Evolutionary conservation across 768 basidiomycete species (phyloP).

Genomic region (Strobilomyces dryophilus): DNA sequence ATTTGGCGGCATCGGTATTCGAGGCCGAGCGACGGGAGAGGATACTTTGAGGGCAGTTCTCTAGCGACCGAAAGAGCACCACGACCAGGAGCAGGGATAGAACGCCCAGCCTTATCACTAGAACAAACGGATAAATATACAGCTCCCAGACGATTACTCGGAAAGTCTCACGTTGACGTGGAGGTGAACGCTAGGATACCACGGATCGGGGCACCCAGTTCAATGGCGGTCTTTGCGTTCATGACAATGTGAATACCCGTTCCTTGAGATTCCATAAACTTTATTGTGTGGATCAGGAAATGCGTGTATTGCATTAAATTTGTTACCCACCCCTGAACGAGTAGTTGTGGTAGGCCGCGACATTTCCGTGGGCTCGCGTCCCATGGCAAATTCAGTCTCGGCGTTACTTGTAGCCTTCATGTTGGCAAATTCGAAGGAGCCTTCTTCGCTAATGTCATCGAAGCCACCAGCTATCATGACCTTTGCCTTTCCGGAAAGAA

Average conservation of each 20-base stretch:
- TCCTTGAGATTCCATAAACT: conserved; percentile 97
- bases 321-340: conserved; percentile 74
- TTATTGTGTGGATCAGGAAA: conserved; percentile 22
- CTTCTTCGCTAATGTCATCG: conserved; percentile 97
- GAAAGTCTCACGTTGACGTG: conserved; percentile 75
- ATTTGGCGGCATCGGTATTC: conserved; percentile 92
- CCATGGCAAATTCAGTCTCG: conserved; percentile 97
- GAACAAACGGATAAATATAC: conserved; percentile 3
- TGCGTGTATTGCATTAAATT: not conserved
- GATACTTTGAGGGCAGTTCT: conserved; percentile 74
- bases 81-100: conserved; percentile 93
- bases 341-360: conserved; percentile 96
- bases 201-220: conserved; percentile 90
- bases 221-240: conserved; percentile 93
- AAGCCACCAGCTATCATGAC: conserved; percentile 99
- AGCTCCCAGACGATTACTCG: not conserved
- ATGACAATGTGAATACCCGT: conserved; percentile 97
- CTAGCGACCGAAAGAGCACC: conserved; percentile 89
- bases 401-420: conserved; percentile 99
- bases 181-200: conserved; percentile 94
- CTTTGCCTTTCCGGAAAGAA: conserved; percentile 94
- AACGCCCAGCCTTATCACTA: conserved; percentile 98
- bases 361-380: conserved; percentile 98
- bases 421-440: conserved; percentile 98
- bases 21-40: conserved; percentile 76